These are phyloP conservation scores for Mrakia blollopis DNA, from an alignment of 768 basidiomycete species.

Conservation along the genomic window DNA sequence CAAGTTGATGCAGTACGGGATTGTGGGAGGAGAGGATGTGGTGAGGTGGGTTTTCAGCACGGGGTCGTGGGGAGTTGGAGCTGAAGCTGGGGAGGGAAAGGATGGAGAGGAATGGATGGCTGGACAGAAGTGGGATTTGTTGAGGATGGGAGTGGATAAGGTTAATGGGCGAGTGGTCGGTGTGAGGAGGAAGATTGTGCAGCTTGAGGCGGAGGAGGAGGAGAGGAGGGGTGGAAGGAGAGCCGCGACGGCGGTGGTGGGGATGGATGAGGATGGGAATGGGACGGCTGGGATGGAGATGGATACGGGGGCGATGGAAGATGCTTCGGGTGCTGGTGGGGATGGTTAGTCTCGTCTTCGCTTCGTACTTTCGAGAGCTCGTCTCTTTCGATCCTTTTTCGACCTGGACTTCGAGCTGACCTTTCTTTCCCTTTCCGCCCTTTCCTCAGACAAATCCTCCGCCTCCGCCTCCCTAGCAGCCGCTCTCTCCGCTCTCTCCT, in stretches of 20 bases:
- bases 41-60: constrained; percentile 71
- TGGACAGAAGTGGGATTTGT: constrained; percentile 71
- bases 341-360: neutral
- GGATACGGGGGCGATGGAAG: neutral
- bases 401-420: neutral
- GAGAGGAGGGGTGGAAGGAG: constrained; percentile 62
- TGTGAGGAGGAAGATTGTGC: constrained; percentile 66
- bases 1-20: constrained; percentile 97
- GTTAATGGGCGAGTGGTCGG: constrained; percentile 80
- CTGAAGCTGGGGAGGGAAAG: constrained; percentile 39
- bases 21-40: constrained; percentile 89
- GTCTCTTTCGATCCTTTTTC: neutral
- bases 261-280: constrained; percentile 65
- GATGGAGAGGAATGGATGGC: constrained; percentile 43
- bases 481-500: constrained; percentile 59
- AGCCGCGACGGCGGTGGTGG: constrained; percentile 43
- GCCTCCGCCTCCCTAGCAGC: neutral
- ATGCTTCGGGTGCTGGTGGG: neutral
- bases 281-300: constrained; percentile 51
- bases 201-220: constrained; percentile 81
- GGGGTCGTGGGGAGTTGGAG: constrained; percentile 27
- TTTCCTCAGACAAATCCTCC: neutral
- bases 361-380: neutral
- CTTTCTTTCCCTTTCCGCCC: neutral
- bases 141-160: constrained; percentile 79